Evolutionary conservation across 345 rosid genomes (phyloP).

Genomic region (Geranium brycei): DNA sequence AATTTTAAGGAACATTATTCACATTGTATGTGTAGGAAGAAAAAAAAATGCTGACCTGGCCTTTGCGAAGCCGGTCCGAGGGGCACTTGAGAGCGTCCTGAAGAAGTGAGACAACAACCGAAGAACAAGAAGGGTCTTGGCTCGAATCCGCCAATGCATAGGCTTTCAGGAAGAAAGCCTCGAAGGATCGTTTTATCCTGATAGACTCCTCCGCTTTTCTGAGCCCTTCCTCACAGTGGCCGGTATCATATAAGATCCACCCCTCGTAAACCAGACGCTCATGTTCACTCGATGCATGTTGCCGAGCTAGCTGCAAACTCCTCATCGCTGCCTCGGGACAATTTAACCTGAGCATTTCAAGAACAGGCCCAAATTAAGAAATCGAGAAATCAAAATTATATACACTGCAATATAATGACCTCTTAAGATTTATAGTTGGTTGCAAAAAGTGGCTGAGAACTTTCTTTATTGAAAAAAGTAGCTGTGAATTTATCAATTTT

Average conservation of each 20-base stretch:
- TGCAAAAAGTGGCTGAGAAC: too few relatives aligned
- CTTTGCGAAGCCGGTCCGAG: conserved; percentile 93
- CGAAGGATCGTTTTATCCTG: conserved; percentile 72
- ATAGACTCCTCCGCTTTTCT: conserved; percentile 85
- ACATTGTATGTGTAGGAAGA: conserved; percentile 2
- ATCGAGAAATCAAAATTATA: too few relatives aligned
- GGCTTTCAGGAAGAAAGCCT: conserved; percentile 95
- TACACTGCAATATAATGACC: too few relatives aligned
- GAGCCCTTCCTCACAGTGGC: conserved; percentile 91
- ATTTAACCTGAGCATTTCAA: conserved; percentile 49
- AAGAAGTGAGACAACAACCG: conserved; percentile 79
- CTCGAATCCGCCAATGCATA: conserved; percentile 96
- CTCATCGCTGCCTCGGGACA: conserved; percentile 97
- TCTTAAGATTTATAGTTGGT: too few relatives aligned
- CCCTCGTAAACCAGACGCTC: conserved; percentile 93
- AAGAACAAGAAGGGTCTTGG: conserved; percentile 64
- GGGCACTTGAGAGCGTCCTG: conserved; percentile 92
- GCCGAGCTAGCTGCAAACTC: conserved; percentile 82
- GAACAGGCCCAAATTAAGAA: background rate
- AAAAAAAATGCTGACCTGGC: conserved; percentile 54
- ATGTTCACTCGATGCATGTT: conserved; percentile 74
- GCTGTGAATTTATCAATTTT: too few relatives aligned
- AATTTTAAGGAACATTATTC: background rate
- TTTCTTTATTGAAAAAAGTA: too few relatives aligned
- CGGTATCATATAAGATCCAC: conserved; percentile 94